A percentile compares a stretch with the other conserved stretches of the same genome.
Conservation (phyloP, 768 basidiomycete genomes). For the Thelephora ganbajun region DNA sequence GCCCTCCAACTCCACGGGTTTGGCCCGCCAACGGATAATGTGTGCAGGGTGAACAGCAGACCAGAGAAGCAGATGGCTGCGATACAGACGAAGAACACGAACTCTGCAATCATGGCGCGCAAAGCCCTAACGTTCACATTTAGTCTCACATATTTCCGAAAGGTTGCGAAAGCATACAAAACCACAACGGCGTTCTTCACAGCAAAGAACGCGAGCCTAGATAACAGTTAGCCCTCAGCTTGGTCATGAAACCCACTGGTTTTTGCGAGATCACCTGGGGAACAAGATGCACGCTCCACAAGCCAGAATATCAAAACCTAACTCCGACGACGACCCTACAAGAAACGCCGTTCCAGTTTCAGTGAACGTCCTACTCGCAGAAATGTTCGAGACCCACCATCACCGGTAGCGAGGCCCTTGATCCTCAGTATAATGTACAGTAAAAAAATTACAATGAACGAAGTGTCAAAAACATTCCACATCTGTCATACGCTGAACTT, state of each 20-base stretch:
- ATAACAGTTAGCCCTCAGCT: conserved; percentile 1
- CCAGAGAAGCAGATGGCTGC: conserved; percentile 76
- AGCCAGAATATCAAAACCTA: conserved; percentile 74
- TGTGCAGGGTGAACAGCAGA: conserved; percentile 40
- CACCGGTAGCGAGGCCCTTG: conserved; percentile 38
- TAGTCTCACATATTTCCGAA: neutral
- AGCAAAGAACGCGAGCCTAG: conserved; percentile 65
- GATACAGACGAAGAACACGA: conserved; percentile 65
- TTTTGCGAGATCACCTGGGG: conserved; percentile 38
- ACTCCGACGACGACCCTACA: conserved; percentile 33
- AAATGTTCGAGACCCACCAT: conserved; percentile 25
- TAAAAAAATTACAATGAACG: conserved; percentile 56
- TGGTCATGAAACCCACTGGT: neutral
- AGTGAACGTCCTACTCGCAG: conserved; percentile 1
- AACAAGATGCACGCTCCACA: conserved; percentile 80
- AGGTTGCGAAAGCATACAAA: conserved; percentile 32
- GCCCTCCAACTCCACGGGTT: conserved; percentile 27
- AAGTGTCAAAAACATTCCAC: conserved; percentile 84
- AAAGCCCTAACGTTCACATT: conserved; percentile 40
- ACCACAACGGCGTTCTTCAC: conserved; percentile 70
- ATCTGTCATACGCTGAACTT: conserved; percentile 30
- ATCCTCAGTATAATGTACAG: conserved; percentile 52
- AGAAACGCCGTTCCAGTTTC: neutral
- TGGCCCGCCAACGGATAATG: conserved; percentile 25
- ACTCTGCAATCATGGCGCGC: conserved; percentile 72